Evolutionary conservation across 495 filamentous ascomycete genomes (phyloP).

Genomic region (Bryoglossum gracile): DNA sequence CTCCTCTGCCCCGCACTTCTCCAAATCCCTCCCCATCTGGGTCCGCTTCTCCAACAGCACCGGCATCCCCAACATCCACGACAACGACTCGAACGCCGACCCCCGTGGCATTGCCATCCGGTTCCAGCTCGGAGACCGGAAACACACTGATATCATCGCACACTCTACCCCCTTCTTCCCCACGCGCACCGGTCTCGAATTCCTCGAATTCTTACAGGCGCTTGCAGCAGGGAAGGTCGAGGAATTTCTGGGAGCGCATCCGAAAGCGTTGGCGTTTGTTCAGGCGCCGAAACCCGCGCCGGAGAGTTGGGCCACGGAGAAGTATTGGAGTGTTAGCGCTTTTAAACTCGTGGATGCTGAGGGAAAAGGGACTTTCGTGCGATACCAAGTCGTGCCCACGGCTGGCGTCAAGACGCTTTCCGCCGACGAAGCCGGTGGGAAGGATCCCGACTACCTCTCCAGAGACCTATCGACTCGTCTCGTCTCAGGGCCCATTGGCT

Average conservation of each 20-base stretch:
- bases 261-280: constrained; percentile 38
- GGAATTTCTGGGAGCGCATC: constrained; percentile 36
- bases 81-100: constrained; percentile 40
- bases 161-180: constrained; percentile 46
- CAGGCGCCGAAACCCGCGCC: constrained; percentile 41
- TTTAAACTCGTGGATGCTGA: constrained; percentile 38
- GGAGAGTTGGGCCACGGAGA: constrained; percentile 36
- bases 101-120: constrained; percentile 44
- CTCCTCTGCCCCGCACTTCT: constrained; percentile 45
- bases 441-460: constrained; percentile 34
- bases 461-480: constrained; percentile 34
- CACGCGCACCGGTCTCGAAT: constrained; percentile 37
- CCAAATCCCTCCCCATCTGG: constrained; percentile 36
- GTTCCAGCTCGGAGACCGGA: constrained; percentile 39
- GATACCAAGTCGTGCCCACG: constrained; percentile 38
- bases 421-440: constrained; percentile 28
- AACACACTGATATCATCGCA: constrained; percentile 48
- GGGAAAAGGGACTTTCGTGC: constrained; percentile 37
- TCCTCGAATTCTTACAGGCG: constrained; percentile 40
- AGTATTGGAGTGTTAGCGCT: constrained; percentile 42
- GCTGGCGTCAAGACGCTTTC: constrained; percentile 31
- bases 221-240: constrained; percentile 28
- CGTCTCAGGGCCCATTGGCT: constrained; percentile 29
- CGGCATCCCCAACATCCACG: constrained; percentile 43
- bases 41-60: constrained; percentile 46